Evolutionary conservation across 345 rosid genomes (phyloP), one percentile per base, ranked within the genome.

Genomic region (Brassica carinata): DNA sequence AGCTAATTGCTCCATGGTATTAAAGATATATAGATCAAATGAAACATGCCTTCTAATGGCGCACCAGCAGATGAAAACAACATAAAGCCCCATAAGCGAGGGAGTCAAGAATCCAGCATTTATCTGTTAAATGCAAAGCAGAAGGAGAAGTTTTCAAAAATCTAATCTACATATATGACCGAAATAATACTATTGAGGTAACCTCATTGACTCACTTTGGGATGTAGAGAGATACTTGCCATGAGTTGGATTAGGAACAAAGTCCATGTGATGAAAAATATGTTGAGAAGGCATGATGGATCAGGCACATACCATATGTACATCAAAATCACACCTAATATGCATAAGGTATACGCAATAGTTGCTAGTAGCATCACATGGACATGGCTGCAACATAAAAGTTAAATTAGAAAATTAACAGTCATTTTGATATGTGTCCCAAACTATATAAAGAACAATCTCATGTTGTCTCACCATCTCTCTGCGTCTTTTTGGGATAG

Each of bases 221-320:
- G 92, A 58, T 93, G 99, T 34, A 88, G 92, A 78, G 98, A 93
- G 82, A 87, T 77, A 29, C 98, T 95, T 38, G 99, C 88, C 96
- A 95, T 90, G 85, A 95, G 89, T 81, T 95, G 99, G 30, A 95
- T 90, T 36, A 92, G 96, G 73, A 95, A 94, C 53, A 95, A 85
- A 27, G 99, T 91, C 97, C 98, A 91, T 0, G 98, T 89, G 76
- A 92, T 90, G 87, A 88, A 93, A 87, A 93, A 91, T 78, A 95
- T 91, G 87, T 91, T 95, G 45, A 95, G 98, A 64, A 95, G 79
- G 78, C 99, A 95, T 57, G 99, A 87, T 10, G 92, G 84, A 43
- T 92, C 90, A n/a, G 99, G 97, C 29, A 92, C 88, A 77, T 95
- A 95, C 99, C 98, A 95, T 34, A 93, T 95, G 87, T 92, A 93